Conservation (phyloP, 2,329 filamentous ascomycete genomes). For the Elsinoe ampelina region DNA sequence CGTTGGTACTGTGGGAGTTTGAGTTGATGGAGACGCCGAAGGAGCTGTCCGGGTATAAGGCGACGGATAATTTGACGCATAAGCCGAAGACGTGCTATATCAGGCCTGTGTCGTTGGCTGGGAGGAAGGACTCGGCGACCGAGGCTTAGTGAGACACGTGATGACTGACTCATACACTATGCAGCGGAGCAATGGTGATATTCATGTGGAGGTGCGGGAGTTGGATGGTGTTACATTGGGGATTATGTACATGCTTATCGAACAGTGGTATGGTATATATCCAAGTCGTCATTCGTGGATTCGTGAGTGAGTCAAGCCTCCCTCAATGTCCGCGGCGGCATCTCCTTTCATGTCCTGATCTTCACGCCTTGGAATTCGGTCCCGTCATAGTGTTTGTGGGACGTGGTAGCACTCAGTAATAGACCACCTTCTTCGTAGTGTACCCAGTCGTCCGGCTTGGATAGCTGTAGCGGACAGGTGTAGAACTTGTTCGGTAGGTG, state of each 20-base stretch:
- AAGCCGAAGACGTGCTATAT: slow-evolving; percentile 24
- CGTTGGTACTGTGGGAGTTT: slow-evolving; percentile 26
- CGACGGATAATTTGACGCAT: slow-evolving; percentile 24
- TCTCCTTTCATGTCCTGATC: background rate
- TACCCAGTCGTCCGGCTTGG: background rate
- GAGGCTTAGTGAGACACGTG: background rate
- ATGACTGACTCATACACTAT: background rate
- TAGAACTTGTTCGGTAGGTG: background rate
- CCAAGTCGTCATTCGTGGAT: background rate
- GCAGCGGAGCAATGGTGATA: background rate
- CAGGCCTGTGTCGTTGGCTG: background rate
- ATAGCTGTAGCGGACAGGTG: slow-evolving; percentile 2
- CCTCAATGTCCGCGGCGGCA: no score
- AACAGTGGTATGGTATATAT: background rate
- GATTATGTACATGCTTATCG: background rate
- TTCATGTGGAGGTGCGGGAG: background rate
- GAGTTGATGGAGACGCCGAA: slow-evolving; percentile 20
- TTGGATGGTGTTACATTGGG: background rate
- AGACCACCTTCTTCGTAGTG: slow-evolving; percentile 8
- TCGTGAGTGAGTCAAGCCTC: background rate
- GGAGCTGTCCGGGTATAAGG: slow-evolving; percentile 19
- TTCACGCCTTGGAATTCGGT: background rate
- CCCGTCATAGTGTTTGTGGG: no score
- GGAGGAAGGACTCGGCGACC: slow-evolving; percentile 4
- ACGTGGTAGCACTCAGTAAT: no score